These are phyloP conservation scores for Eimeria sp. DNA, from an alignment of 169 alveolate species.

Conservation along the genomic window DNA sequence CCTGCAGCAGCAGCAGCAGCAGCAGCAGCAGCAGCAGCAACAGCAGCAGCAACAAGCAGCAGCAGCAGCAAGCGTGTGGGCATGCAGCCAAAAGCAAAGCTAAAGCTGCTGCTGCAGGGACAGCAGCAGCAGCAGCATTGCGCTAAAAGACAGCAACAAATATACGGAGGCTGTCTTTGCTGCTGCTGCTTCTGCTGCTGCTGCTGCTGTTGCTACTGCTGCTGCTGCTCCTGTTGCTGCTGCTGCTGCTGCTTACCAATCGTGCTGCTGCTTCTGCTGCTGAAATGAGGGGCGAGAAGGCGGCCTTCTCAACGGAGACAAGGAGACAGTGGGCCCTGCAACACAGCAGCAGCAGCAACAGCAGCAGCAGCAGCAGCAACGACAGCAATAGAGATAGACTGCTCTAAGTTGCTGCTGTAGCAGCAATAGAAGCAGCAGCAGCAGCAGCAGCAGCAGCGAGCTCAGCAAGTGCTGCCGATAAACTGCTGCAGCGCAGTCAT, in stretches of 20 bases:
- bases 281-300: conserved; percentile 11
- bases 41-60: neutral
- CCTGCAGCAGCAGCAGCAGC: conserved; percentile 70
- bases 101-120: neutral
- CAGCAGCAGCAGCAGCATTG: neutral
- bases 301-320: neutral
- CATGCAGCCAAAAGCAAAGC: neutral
- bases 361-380: conserved; percentile 19
- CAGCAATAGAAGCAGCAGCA: conserved; percentile 60
- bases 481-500: neutral
- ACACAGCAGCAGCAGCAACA: neutral
- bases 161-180: neutral
- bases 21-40: conserved; percentile 36
- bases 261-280: conserved; percentile 67
- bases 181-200: neutral
- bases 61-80: too few relatives aligned
- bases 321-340: conserved; percentile 60
- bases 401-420: neutral
- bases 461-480: neutral
- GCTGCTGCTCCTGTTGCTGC: conserved; percentile 1
- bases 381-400: neutral
- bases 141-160: neutral
- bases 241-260: conserved; percentile 28
- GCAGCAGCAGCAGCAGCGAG: conserved; percentile 5
- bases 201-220: conserved; percentile 19